Evolutionary conservation across 148 eudicot species (phyloP).

Genomic region (Dianthus caryophyllus): DNA sequence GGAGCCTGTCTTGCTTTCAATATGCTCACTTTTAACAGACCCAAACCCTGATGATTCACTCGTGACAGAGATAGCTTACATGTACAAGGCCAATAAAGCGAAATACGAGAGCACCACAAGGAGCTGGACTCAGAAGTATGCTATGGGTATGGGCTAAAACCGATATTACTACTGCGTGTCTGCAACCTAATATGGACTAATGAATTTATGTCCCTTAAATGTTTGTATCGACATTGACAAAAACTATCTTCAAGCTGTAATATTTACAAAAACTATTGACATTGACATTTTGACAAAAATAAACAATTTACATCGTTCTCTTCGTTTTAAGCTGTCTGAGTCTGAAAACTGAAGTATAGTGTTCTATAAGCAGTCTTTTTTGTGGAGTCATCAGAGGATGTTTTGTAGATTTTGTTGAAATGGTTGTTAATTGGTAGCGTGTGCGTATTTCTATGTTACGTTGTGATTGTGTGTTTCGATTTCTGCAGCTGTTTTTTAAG

Average conservation of each 20-base stretch:
- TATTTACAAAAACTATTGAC: no score
- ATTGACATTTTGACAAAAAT: no score
- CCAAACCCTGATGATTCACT: slow-evolving; percentile 89
- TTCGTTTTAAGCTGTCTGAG: no score
- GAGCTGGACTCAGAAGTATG: slow-evolving; percentile 97
- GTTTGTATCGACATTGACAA: slow-evolving; percentile 29
- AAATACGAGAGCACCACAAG: slow-evolving; percentile 87
- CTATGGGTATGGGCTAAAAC: slow-evolving; percentile 54
- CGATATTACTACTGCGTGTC: slow-evolving; percentile 18
- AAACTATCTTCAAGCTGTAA: slow-evolving; percentile 31
- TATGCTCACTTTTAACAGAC: slow-evolving; percentile 82
- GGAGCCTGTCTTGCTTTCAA: slow-evolving; percentile 74
- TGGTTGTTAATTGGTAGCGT: no score
- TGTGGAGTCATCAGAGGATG: no score
- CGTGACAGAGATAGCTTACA: slow-evolving; percentile 92
- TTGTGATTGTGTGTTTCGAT: no score
- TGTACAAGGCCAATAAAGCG: slow-evolving; percentile 78
- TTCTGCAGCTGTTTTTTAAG: no score
- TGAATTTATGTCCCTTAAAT: slow-evolving; percentile 14
- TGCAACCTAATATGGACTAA: slow-evolving; percentile 29
- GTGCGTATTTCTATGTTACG: no score
- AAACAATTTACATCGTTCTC: no score
- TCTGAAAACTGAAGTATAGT: no score
- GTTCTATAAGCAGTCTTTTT: no score
- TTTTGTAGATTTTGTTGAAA: no score